A percentile compares a stretch with the other conserved stretches of the same genome.
Conservation (phyloP, 257 asterid genomes). For the Thymus quinquecostatus region DNA sequence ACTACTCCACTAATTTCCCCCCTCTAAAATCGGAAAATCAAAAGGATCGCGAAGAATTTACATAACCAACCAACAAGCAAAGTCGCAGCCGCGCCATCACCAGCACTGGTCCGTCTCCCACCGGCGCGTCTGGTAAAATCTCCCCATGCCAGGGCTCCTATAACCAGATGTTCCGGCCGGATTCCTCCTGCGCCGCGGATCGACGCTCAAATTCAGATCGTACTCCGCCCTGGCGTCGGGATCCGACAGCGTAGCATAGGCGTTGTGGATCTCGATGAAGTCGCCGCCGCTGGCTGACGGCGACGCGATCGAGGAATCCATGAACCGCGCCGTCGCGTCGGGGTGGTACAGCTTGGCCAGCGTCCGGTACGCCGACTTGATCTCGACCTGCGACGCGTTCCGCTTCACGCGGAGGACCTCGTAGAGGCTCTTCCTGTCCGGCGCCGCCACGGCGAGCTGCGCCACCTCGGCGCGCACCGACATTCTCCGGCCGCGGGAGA, state of each 20-base stretch:
- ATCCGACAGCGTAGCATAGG: conserved; percentile 81
- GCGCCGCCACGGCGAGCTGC: conserved; percentile 30
- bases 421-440: conserved; percentile 51
- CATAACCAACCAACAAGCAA: conserved; percentile 16
- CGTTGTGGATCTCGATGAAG: conserved; percentile 77
- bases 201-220: conserved; percentile 51
- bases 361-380: conserved; percentile 81
- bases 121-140: conserved; percentile 62
- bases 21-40: conserved; percentile 19
- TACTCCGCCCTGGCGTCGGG: conserved; percentile 70
- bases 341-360: conserved; percentile 91
- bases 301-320: conserved; percentile 43
- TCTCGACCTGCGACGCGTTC: conserved; percentile 75
- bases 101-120: conserved; percentile 99
- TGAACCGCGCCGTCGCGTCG: conserved; percentile 55
- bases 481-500: conserved; percentile 26
- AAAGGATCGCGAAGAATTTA: conserved; percentile 25
- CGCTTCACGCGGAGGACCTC: conserved; percentile 65
- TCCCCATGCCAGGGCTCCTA: conserved; percentile 45
- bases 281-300: conserved; percentile 53
- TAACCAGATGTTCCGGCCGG: conserved; percentile 25
- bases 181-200: conserved; percentile 32
- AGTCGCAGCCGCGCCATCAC: conserved; percentile 39
- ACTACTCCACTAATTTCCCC: conserved; percentile 3
- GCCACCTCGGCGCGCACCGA: conserved; percentile 46